These are phyloP conservation scores for Picochlorum sp. DNA, from an alignment of 139 green algal genomes.

Conservation along the genomic window DNA sequence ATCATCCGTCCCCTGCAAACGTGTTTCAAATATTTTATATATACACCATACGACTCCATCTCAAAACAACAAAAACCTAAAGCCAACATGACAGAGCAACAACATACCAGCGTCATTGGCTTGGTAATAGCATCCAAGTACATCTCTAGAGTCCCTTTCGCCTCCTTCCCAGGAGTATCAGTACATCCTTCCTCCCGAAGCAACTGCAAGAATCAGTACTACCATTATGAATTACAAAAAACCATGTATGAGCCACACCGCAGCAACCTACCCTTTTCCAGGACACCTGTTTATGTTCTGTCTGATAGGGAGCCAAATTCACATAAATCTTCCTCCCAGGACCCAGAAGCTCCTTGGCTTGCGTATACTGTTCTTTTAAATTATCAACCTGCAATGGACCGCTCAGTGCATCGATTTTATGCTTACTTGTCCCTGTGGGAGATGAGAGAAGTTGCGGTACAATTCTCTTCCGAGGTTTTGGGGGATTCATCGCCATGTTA, in stretches of 20 bases:
- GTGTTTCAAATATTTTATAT: background rate
- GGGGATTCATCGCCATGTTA: background rate
- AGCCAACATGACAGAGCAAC: background rate
- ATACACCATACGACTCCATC: no score
- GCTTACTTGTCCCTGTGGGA: background rate
- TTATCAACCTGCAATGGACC: conserved; percentile 4
- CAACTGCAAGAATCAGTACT: no score
- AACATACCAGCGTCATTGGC: background rate
- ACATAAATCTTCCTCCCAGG: conserved; percentile 19
- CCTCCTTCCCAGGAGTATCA: no score
- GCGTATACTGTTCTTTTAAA: conserved; percentile 8
- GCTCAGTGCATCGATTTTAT: background rate
- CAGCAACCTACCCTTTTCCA: conserved; percentile 17
- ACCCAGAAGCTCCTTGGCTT: conserved; percentile 8
- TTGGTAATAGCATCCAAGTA: conserved; percentile 4
- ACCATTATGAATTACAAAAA: background rate
- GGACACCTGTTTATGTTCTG: conserved; percentile 4
- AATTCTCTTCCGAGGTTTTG: conserved; percentile 14
- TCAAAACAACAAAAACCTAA: background rate
- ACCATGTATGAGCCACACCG: background rate
- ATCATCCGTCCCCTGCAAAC: background rate
- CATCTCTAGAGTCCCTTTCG: background rate
- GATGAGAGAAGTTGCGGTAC: conserved; percentile 20
- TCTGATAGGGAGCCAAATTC: conserved; percentile 10
- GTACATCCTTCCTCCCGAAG: no score